A percentile compares a stretch with the other conserved stretches of the same genome.
Conservation (phyloP, 306 rosid genomes). For the Gastrolobium bilobum region DNA sequence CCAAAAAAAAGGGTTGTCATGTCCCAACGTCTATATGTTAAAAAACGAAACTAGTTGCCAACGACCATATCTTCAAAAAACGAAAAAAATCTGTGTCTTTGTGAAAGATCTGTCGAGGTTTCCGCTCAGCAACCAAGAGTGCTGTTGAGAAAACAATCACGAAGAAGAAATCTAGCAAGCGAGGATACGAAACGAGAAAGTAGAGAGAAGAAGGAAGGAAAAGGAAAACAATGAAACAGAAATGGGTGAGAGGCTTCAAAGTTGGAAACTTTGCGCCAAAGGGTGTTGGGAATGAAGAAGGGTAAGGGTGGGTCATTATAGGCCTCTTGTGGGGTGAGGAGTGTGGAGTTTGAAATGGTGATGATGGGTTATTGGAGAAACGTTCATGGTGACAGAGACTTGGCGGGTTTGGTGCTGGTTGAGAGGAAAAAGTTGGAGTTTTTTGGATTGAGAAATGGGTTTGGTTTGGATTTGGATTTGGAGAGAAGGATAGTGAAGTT, state of each 20-base stretch:
- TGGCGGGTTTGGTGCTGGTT: slow-evolving; percentile 50
- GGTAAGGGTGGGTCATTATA: slow-evolving; percentile 50
- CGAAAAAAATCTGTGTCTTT: no score
- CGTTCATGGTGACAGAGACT: slow-evolving; percentile 54
- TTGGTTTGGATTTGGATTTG: slow-evolving; percentile 46
- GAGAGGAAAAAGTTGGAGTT: slow-evolving; percentile 34
- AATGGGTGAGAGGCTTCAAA: slow-evolving; percentile 58
- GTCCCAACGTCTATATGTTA: no score
- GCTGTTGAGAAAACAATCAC: slow-evolving; percentile 61
- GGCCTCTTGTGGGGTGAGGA: slow-evolving; percentile 59
- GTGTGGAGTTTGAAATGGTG: slow-evolving; percentile 42
- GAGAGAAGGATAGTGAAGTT: neutral
- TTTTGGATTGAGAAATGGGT: slow-evolving; percentile 40
- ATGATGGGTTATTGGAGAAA: slow-evolving; percentile 41
- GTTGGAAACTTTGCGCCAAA: slow-evolving; percentile 54
- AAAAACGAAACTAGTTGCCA: no score
- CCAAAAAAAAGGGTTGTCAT: no score
- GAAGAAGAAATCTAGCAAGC: slow-evolving; percentile 60
- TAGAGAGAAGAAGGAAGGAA: slow-evolving; percentile 61
- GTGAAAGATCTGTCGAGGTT: no score
- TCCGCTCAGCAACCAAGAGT: slow-evolving; percentile 60
- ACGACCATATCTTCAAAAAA: no score
- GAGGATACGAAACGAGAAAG: slow-evolving; percentile 63
- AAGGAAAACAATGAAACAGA: slow-evolving; percentile 67
- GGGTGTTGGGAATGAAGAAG: slow-evolving; percentile 48